Evolutionary conservation across 192 early-diverging fungal species (phyloP), one percentile per base, ranked within the genome.

Genomic region (Rhizoclosmatium sp.): DNA sequence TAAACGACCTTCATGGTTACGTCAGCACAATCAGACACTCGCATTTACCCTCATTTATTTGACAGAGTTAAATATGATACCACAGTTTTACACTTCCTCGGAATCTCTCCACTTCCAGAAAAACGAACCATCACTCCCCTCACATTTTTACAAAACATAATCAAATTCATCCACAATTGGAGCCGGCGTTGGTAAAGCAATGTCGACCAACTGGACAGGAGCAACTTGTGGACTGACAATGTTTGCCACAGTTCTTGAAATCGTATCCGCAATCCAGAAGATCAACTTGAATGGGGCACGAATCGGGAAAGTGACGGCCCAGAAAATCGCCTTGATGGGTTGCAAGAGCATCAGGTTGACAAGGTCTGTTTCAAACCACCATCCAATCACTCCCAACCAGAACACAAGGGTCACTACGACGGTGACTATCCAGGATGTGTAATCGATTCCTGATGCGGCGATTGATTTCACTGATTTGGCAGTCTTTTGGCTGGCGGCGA

Each of bases 371-470:
- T 69, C 44, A 9, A 69, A 47, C 67, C 67, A 69, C 67, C 40
- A 47, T 42, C 67, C 67, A 21, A 69, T 69, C n/a, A 47, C 67
- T 3, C 44, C 21, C 40, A 69, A 44, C 42, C 46, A 69, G 42
- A 69, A 44, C 12, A 69, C 7, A 44, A 47, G 14, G 23, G 40
- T 69, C 12, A 47, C 12, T 3, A 69, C 9, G 19, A 10, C n/a
- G 0, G 7, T n/a, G 2, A 69, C 40, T 2, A 44, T 12, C 5
- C 4, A 42, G 9, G 67, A 42, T 12, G 67, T 16, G n/a, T n/a
- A n/a, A 42, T 42, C 67, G 39, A 69, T 69, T 69, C 41, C 67
- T 2, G 2, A 5, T 46, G 67, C n/a, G 47, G 67, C 40, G 67
- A 44, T 44, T 44, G 67, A 47, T 69, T 47, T 12, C 3, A 65